Evolutionary conservation across 108 stramenopile species (phyloP).

Genomic region (Cyclotella atomus): DNA sequence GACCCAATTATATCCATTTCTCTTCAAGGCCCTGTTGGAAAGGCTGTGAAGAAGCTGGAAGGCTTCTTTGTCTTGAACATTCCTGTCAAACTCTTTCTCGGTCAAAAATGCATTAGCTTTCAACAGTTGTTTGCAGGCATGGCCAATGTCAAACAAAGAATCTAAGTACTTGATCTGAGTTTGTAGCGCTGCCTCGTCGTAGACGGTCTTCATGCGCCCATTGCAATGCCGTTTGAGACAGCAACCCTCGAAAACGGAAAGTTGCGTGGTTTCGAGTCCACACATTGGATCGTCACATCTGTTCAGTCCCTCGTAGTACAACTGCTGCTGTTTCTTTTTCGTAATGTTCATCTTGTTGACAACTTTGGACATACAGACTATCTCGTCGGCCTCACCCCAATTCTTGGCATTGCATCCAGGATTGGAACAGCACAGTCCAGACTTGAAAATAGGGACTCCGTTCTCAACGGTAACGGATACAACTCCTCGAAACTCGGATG

Average conservation of each 20-base stretch:
- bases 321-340: constrained; percentile 45
- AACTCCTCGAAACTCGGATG: constrained; percentile 73
- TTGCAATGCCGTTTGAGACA: constrained; percentile 80
- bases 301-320: constrained; percentile 71
- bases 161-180: constrained; percentile 88
- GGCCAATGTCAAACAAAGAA: constrained; percentile 75
- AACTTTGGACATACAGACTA: constrained; percentile 62
- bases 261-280: constrained; percentile 75
- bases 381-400: constrained; percentile 67
- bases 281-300: constrained; percentile 87
- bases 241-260: constrained; percentile 74
- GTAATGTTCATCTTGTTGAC: constrained; percentile 59
- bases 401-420: constrained; percentile 59
- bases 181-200: constrained; percentile 60
- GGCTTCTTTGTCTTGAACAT: constrained; percentile 55
- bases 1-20: constrained; percentile 80
- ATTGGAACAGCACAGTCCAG: constrained; percentile 52
- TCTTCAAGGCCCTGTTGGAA: constrained; percentile 38
- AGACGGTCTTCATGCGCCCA: constrained; percentile 63
- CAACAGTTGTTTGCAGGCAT: constrained; percentile 63
- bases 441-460: constrained; percentile 60
- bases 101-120: constrained; percentile 21
- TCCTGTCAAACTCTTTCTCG: constrained; percentile 56
- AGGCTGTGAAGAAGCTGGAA: constrained; percentile 39
- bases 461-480: constrained; percentile 44